Conservation (phyloP, 768 basidiomycete species). For the Podaxis sp. region DNA sequence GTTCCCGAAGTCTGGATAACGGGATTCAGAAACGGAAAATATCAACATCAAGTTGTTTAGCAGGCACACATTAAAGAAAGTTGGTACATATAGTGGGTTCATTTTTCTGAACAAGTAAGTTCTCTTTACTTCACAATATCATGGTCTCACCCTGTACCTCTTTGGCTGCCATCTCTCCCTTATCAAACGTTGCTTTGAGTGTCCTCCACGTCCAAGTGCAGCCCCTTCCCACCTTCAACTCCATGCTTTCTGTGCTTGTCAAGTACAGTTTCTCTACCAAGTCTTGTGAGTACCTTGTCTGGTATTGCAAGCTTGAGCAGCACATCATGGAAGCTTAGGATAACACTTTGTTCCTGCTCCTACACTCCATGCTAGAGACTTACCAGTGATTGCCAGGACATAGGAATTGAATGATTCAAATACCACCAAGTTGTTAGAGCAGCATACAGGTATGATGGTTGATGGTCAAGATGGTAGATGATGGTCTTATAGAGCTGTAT, state of each 20-base stretch:
- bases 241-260: slow-evolving; percentile 68
- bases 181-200: slow-evolving; percentile 42
- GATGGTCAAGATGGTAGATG: slow-evolving; percentile 62
- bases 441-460: slow-evolving; percentile 29
- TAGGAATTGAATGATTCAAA: slow-evolving; percentile 88
- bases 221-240: slow-evolving; percentile 88
- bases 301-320: slow-evolving; percentile 89
- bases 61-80: too few relatives aligned
- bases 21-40: too few relatives aligned
- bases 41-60: too few relatives aligned
- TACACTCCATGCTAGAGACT: slow-evolving; percentile 97
- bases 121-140: too few relatives aligned
- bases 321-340: slow-evolving; percentile 94
- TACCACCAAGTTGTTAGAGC: slow-evolving; percentile 58
- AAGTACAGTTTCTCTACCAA: slow-evolving; percentile 83
- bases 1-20: too few relatives aligned
- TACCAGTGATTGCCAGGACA: slow-evolving; percentile 94
- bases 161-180: slow-evolving; percentile 65
- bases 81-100: slow-evolving; percentile 25
- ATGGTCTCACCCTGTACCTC: slow-evolving; percentile 64
- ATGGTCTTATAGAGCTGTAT: slow-evolving; percentile 79
- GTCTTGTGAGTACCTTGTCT: slow-evolving; percentile 85
- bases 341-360: slow-evolving; percentile 94
- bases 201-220: slow-evolving; percentile 85
- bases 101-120: too few relatives aligned